These are phyloP conservation scores for Melastoma candidum DNA, from an alignment of 441 rosid species.

Conservation along the genomic window DNA sequence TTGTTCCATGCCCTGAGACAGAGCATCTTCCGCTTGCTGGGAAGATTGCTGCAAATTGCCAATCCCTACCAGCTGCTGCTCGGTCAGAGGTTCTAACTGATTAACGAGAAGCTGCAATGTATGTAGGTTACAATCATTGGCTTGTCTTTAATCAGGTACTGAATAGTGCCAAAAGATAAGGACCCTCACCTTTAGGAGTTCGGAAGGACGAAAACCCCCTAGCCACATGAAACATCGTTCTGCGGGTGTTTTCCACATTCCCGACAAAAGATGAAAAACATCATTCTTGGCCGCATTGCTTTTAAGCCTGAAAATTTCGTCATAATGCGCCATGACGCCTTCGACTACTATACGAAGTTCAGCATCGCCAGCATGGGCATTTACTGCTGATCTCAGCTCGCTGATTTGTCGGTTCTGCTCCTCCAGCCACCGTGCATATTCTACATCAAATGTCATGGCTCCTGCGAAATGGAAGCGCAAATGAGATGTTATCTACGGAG, in stretches of 20 bases:
- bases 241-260: constrained; percentile 13
- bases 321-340: constrained; percentile 2
- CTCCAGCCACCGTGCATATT: constrained; percentile 15
- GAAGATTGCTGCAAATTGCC: constrained; percentile 15
- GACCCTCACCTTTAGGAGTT: constrained; percentile 9
- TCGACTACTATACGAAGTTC: constrained; percentile 7
- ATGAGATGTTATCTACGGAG: too few relatives aligned
- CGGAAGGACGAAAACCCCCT: constrained; percentile 14
- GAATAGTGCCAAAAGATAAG: neutral
- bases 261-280: constrained; percentile 11
- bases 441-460: constrained; percentile 8
- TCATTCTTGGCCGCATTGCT: constrained; percentile 7
- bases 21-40: constrained; percentile 17
- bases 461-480: neutral
- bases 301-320: constrained; percentile 12
- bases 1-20: constrained; percentile 18
- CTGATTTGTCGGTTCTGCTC: constrained; percentile 3
- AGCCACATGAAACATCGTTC: constrained; percentile 17
- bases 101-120: constrained; percentile 14
- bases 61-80: constrained; percentile 13
- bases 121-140: neutral
- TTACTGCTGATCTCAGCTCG: constrained; percentile 11
- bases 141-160: too few relatives aligned
- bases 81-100: constrained; percentile 19
- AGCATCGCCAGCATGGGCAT: constrained; percentile 4